Evolutionary conservation across 495 filamentous ascomycete genomes (phyloP).

Genomic region (Neurospora terricola): DNA sequence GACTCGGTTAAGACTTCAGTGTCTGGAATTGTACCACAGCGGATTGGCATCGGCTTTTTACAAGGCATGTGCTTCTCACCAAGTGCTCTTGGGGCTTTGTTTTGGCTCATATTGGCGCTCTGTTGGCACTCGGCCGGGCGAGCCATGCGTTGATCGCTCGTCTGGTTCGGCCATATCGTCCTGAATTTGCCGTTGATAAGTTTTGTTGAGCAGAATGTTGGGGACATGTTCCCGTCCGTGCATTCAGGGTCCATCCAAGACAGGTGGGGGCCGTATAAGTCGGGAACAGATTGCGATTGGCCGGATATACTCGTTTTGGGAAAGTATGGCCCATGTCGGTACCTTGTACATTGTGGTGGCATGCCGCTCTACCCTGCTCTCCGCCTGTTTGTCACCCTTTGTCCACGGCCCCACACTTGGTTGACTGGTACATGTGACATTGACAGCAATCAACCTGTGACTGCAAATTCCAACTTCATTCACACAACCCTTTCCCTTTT

Average conservation of each 20-base stretch:
- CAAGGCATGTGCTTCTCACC: background rate
- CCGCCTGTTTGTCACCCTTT: background rate
- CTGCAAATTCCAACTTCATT: background rate
- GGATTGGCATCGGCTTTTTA: background rate
- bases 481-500: background rate
- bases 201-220: slow-evolving; percentile 32
- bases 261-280: background rate
- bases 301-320: background rate
- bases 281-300: background rate
- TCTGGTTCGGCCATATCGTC: background rate
- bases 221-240: slow-evolving; percentile 9
- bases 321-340: background rate
- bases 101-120: background rate
- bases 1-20: background rate
- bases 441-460: background rate
- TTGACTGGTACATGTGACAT: background rate
- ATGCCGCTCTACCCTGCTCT: background rate
- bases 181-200: slow-evolving; percentile 13
- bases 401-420: background rate
- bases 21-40: background rate
- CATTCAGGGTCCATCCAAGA: background rate
- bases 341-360: background rate
- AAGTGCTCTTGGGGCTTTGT: background rate
- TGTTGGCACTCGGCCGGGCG: background rate
- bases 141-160: background rate